Base-by-base conservation (phyloP, 164 flowering plant species). In the Taxillus chinensis region DNA sequence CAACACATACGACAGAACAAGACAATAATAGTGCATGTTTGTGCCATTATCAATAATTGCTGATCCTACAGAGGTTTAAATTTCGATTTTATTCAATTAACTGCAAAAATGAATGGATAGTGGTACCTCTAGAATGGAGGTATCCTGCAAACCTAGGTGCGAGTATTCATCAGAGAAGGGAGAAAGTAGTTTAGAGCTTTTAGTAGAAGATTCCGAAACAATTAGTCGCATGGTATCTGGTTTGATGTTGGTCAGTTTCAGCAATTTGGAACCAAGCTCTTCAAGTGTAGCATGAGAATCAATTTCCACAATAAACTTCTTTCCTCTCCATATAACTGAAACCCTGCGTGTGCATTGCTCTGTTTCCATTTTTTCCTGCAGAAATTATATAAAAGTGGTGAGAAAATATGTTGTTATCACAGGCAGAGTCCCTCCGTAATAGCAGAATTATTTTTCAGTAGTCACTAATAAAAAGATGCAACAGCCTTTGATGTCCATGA, bases 111-210 rank as follows among this genome's bases (percentile, higher is more conserved):
- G 39, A 63, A 46, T 5, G 38, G 5, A 62, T 50, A 17, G 43
- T 49, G 5, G 52, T 70, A 90, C 99, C 95, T 86, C 78, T 41
- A 67, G 58, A 64, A 87, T 68, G 16, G 81, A 78, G 63, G 71
- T 57, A 51, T 81, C 84, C 48, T 74, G 77, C 80, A 93, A 74
- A 59, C 76, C 78, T 59, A 90, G 71, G 64, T 60, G 57, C 5
- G 89, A 79, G 60, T 93, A 87, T 42, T 86, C 92, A 46, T 82
- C 83, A 17, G 96, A 84, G 70, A 93, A 93, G 43, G 97, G 99
- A 63, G 68, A 66, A 10, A 93, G 27, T 77, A 86, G 27, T 57
- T 72, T 86, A n/a, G 95, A 84, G 67, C 75, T 71, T 71, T 76
- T 79, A 52, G 57, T 59, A 13, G 75, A 63, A 60, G 76, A 56